Conservation (phyloP, 1,284 basidiomycete genomes). For the Puccinia horiana region DNA sequence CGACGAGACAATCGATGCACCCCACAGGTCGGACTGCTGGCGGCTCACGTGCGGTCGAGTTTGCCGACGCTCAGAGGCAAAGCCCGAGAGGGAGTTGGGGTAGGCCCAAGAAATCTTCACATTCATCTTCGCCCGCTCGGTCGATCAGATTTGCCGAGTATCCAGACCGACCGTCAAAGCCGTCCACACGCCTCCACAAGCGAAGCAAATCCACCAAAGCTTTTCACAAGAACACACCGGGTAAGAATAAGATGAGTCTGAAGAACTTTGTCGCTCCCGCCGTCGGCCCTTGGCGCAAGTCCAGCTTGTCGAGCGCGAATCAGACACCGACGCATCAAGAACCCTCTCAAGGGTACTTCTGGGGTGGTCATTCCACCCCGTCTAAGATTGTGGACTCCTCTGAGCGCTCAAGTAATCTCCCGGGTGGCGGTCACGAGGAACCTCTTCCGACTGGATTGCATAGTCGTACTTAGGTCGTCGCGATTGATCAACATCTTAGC, state of each 20-base stretch:
- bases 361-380: not conserved
- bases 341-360: slow-evolving; percentile 2
- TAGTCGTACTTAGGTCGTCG: not conserved
- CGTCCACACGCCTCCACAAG: not conserved
- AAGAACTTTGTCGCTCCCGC: slow-evolving; percentile 25
- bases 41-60: slow-evolving; percentile 22
- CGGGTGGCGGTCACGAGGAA: not conserved
- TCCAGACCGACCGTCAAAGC: slow-evolving; percentile 1
- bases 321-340: not conserved
- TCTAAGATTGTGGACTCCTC: not conserved
- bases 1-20: not conserved
- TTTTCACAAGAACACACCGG: slow-evolving; percentile 20
- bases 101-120: slow-evolving; percentile 9
- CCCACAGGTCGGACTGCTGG: not conserved
- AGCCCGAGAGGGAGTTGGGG: not conserved
- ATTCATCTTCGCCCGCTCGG: slow-evolving; percentile 23
- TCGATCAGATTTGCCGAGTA: slow-evolving; percentile 43
- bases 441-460: not conserved
- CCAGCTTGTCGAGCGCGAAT: not conserved
- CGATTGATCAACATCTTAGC: not conserved
- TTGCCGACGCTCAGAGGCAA: slow-evolving; percentile 10
- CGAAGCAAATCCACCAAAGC: slow-evolving; percentile 8
- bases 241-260: slow-evolving; percentile 12
- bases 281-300: slow-evolving; percentile 9
- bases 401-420: not conserved